Percentiles rank a stretch among this genome's conserved stretches.
Conservation (phyloP, 2,329 filamentous ascomycete genomes). For the Byssothecium circinans region DNA sequence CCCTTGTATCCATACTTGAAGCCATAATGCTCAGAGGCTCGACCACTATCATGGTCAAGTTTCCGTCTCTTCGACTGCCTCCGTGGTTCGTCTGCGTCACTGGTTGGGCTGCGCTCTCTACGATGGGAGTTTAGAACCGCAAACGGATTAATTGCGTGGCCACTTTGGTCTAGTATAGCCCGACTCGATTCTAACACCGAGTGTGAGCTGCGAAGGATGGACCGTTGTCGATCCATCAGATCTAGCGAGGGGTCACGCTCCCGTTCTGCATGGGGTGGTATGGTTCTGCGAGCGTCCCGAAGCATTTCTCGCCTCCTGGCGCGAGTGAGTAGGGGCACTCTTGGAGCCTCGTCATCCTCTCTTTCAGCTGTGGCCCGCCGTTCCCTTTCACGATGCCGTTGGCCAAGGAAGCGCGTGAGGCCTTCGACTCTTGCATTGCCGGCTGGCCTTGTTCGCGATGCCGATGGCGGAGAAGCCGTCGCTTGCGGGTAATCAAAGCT, state of each 20-base stretch:
- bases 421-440: neutral
- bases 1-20: conserved; percentile 85
- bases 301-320: conserved; percentile 21
- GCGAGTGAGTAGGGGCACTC: conserved; percentile 11
- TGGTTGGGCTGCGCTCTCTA: conserved; percentile 28
- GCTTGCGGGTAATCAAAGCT: conserved; percentile 52
- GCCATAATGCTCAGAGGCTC: conserved; percentile 28
- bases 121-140: conserved; percentile 4
- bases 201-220: conserved; percentile 37
- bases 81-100: conserved; percentile 13
- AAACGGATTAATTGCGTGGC: conserved; percentile 9
- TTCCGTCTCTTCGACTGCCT: conserved; percentile 43
- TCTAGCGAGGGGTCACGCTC: conserved; percentile 22
- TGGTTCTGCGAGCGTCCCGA: conserved; percentile 22
- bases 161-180: too few species aligned
- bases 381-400: conserved; percentile 10
- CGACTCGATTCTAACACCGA: too few species aligned
- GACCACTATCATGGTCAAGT: conserved; percentile 39
- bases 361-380: conserved; percentile 11
- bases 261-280: conserved; percentile 24
- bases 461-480: conserved; percentile 26
- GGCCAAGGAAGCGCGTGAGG: neutral
- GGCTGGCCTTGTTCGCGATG: conserved; percentile 7
- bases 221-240: conserved; percentile 29
- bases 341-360: conserved; percentile 18